phyloP scores from a whole-genome alignment of 805 yeast species.

The Candida silvicultrix region DNA sequence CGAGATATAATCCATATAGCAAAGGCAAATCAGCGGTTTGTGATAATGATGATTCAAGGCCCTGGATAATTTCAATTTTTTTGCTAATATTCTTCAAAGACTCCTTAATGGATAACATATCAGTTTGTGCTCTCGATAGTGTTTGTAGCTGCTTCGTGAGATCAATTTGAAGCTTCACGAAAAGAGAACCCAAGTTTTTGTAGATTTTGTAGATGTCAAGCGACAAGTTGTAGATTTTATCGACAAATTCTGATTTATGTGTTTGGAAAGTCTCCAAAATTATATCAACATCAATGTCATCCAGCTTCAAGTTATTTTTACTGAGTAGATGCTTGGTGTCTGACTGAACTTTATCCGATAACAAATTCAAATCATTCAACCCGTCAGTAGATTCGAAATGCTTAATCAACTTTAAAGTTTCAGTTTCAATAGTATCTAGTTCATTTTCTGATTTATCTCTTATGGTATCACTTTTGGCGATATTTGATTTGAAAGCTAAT shows the following conservation, averaged over 20 bases:
- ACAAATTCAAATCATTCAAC: conserved; percentile 9
- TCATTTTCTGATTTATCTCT: conserved; percentile 30
- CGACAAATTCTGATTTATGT: conserved; percentile 22
- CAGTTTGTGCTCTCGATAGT: conserved; percentile 13
- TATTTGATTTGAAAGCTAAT: conserved; percentile 24
- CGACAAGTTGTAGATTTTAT: conserved; percentile 28
- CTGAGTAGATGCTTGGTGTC: conserved; percentile 18
- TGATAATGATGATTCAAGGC: conserved; percentile 16
- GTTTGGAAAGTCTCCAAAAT: conserved; percentile 17
- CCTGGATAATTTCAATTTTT: conserved; percentile 21
- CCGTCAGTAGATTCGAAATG: conserved; percentile 13
- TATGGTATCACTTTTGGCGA: conserved; percentile 32
- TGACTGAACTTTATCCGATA: conserved; percentile 16
- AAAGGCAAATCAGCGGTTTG: conserved; percentile 61
- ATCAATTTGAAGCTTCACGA: conserved; percentile 16
- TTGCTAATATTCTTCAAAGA: conserved; percentile 12
- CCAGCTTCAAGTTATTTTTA: conserved; percentile 7
- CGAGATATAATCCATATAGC: conserved; percentile 60
- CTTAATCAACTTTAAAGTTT: conserved; percentile 26
- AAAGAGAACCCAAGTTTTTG: conserved; percentile 27
- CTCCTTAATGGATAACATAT: conserved; percentile 16
- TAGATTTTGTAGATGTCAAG: conserved; percentile 29
- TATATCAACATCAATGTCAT: conserved; percentile 14
- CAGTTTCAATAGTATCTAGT: conserved; percentile 35
- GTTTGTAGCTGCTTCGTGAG: conserved; percentile 10